Percentiles rank a stretch among this genome's conserved stretches.
These are phyloP conservation scores for Graphiopsis chlorocephala DNA, from an alignment of 2,329 filamentous ascomycete species.

Conservation along the genomic window DNA sequence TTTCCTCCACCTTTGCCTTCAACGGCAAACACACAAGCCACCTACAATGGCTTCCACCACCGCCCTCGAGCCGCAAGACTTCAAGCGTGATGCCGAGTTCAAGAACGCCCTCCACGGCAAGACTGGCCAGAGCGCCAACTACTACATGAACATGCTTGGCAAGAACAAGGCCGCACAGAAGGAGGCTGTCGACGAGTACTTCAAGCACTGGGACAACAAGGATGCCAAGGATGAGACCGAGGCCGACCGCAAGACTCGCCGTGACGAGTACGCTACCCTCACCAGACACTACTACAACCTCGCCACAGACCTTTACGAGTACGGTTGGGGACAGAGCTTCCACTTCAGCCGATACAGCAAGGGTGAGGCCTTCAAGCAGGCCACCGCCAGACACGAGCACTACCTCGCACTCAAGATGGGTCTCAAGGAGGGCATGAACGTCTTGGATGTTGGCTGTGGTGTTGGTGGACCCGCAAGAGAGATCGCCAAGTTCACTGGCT, in stretches of 20 bases:
- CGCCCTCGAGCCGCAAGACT: constrained; percentile 41
- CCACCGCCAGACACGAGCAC: constrained; percentile 95
- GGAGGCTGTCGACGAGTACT: constrained; percentile 84
- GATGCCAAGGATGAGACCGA: constrained; percentile 74
- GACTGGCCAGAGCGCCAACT: constrained; percentile 74
- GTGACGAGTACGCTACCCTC: constrained; percentile 86
- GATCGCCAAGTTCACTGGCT: constrained; percentile 92
- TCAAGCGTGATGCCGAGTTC: constrained; percentile 61
- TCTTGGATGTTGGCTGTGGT: constrained; percentile 94
- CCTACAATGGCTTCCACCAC: constrained; percentile 13
- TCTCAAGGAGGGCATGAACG: constrained; percentile 80
- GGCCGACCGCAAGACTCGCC: constrained; percentile 70
- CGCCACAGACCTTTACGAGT: constrained; percentile 56
- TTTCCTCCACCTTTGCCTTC: constrained; percentile 1
- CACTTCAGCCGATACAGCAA: constrained; percentile 94
- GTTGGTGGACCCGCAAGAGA: constrained; percentile 92
- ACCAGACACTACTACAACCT: constrained; percentile 71
- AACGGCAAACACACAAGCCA: constrained; percentile 8
- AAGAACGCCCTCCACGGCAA: constrained; percentile 77
- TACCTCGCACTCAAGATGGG: constrained; percentile 89
- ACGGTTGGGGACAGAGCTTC: constrained; percentile 94
- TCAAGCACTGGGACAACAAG: constrained; percentile 96
- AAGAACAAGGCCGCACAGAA: constrained; percentile 79
- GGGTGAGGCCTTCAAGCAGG: constrained; percentile 83
- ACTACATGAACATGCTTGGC: constrained; percentile 78